Percentiles rank a stretch among this genome's conserved stretches.
Conservation (phyloP, 2,329 filamentous ascomycete species). For the Ascochyta lentis region DNA sequence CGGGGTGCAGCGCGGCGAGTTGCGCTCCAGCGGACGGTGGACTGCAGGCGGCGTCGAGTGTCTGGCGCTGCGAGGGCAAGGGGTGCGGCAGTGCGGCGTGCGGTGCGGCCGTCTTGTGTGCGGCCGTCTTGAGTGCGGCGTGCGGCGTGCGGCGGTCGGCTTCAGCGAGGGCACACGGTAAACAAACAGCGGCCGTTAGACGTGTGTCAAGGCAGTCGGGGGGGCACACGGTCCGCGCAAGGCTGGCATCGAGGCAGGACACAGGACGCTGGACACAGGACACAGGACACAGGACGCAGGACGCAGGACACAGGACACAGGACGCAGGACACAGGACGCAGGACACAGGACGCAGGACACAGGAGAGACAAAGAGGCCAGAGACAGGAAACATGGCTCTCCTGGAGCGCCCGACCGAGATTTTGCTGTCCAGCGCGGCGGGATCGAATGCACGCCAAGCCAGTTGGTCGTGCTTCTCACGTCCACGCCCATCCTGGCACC, state of each 20-base stretch:
- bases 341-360: slow-evolving; percentile 1
- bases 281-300: slow-evolving; percentile 10
- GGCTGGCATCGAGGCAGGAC: slow-evolving; percentile 19
- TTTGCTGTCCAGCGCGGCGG: slow-evolving; percentile 21
- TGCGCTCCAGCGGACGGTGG: background rate
- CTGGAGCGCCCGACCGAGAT: slow-evolving; percentile 17
- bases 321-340: too few relatives aligned
- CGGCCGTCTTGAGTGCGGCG: background rate
- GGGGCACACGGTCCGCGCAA: slow-evolving; percentile 12
- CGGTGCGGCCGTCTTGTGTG: background rate
- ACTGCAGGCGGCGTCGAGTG: background rate
- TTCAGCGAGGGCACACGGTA: background rate
- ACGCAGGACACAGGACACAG: too few relatives aligned
- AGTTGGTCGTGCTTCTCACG: slow-evolving; percentile 9
- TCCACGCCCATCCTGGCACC: slow-evolving; percentile 11
- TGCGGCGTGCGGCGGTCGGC: background rate
- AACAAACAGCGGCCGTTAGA: slow-evolving; percentile 20
- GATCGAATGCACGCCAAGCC: slow-evolving; percentile 16
- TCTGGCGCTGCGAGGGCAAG: background rate
- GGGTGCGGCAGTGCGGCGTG: background rate
- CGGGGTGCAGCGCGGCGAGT: slow-evolving; percentile 1
- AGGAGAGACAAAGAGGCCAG: slow-evolving; percentile 13
- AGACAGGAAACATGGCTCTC: slow-evolving; percentile 18
- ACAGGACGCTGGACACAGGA: slow-evolving; percentile 1
- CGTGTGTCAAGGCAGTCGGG: slow-evolving; percentile 5